phyloP scores from a whole-genome alignment of 495 filamentous ascomycete genomes.

The Aspergillus campestris region DNA sequence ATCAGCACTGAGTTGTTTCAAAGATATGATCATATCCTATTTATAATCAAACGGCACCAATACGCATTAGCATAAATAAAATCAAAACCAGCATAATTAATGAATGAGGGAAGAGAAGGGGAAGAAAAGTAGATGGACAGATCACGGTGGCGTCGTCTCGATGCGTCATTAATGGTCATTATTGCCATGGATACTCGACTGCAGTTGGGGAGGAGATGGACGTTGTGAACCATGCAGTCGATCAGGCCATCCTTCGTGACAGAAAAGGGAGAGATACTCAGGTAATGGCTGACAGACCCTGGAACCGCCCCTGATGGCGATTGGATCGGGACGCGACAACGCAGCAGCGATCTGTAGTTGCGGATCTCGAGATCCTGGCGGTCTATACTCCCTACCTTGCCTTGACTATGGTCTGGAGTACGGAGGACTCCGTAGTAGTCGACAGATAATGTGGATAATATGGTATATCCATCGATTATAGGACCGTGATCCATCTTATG shows the following conservation, averaged over 20 bases:
- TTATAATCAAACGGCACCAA: too few species aligned
- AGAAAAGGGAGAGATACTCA: too few species aligned
- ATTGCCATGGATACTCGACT: slow-evolving; percentile 2
- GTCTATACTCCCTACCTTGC: background rate
- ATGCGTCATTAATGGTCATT: background rate
- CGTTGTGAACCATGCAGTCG: slow-evolving; percentile 10
- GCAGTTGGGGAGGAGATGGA: background rate
- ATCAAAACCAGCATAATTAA: background rate
- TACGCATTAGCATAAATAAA: too few species aligned
- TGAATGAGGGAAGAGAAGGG: background rate
- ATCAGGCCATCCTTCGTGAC: slow-evolving; percentile 7
- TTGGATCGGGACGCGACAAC: slow-evolving; percentile 19
- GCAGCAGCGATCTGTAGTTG: slow-evolving; percentile 16
- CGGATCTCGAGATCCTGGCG: slow-evolving; percentile 16
- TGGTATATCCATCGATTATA: too few species aligned
- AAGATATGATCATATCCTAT: too few species aligned
- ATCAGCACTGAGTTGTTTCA: too few species aligned
- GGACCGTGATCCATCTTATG: too few species aligned
- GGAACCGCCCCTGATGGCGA: slow-evolving; percentile 6
- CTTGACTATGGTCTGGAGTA: background rate
- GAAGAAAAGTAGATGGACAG: too few species aligned
- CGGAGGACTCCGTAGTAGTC: too few species aligned
- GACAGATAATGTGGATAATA: background rate
- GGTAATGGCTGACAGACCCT: background rate
- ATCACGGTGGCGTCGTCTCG: too few species aligned